These are phyloP conservation scores for Dimargaris xerosporica DNA, from an alignment of 192 early-diverging fungal genomes.

Conservation along the genomic window DNA sequence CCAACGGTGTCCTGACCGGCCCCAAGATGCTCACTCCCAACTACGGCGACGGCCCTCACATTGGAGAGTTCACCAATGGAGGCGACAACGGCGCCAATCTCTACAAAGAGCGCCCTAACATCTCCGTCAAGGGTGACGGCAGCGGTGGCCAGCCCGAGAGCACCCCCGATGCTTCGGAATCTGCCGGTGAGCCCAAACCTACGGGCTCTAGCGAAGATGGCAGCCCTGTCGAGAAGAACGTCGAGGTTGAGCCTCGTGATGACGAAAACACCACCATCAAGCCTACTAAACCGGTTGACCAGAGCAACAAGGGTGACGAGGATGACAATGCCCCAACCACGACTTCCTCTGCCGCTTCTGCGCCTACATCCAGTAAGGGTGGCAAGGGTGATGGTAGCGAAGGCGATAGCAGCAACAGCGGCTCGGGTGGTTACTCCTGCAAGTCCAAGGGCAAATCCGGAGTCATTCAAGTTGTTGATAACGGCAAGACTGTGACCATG, in stretches of 20 bases:
- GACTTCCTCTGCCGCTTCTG: not conserved
- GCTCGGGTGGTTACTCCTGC: not conserved
- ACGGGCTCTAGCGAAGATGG: not conserved
- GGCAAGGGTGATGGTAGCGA: not conserved
- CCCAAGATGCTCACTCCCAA: conserved; percentile 11
- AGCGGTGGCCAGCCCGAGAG: not conserved
- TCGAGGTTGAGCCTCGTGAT: not conserved
- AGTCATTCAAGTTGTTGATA: not conserved
- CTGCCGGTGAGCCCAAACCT: not conserved
- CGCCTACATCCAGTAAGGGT: not conserved
- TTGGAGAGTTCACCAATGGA: conserved; percentile 11
- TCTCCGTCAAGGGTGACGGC: not conserved
- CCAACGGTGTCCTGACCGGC: conserved; percentile 12
- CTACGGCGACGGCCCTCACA: not conserved
- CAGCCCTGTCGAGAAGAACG: too few species aligned
- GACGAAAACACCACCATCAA: not conserved
- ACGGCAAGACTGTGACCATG: not conserved
- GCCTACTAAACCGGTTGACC: not conserved
- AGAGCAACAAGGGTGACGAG: not conserved
- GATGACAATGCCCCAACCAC: not conserved
- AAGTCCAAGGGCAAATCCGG: not conserved
- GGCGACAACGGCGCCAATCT: conserved; percentile 4
- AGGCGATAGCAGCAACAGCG: not conserved
- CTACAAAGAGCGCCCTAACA: conserved; percentile 10
- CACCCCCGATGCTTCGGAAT: not conserved